Evolutionary conservation across 164 flowering plant genomes (phyloP), one percentile per base, ranked within the genome.

Genomic region (Saururus chinensis): DNA sequence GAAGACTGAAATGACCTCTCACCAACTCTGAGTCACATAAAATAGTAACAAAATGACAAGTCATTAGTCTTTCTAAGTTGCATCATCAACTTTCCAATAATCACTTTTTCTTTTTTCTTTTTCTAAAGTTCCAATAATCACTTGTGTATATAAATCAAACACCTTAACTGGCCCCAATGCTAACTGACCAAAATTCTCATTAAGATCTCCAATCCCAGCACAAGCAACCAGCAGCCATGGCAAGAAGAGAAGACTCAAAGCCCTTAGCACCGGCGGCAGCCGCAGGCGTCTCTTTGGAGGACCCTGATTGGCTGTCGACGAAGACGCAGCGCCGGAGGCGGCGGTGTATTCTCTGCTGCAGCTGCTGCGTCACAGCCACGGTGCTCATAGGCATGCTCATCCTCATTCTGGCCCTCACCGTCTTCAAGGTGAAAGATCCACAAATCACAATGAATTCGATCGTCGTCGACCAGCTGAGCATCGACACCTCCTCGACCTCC

Each of bases 361-460:
- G 88, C 24, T 80, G 84, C 57, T 5, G 71, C 60, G 55, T 67
- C 7, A 81, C 80, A 2, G 16, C 61, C 2, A 0, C 77, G 1
- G 24, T 79, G 9, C 58, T 82, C 25, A 22, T 66, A 0, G 70
- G 53, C 37, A 68, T 75, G 7, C n/a, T 63, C 8, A 11, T 68
- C 23, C 7, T 78, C 1, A 42, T 77, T 0, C 80, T 86, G n/a
- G 62, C 54, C 5, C 72, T 81, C 64, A 84, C 87, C 3, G 72
- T 82, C 13, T 81, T 86, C 51, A 72, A 60, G 9, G 60, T 81
- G 7, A 73, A 68, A 25, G 72, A 73, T 22, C 89, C 89, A 0
- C 35, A 23, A 14, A 68, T 83, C 23, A 60, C 40, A 48, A 30
- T 72, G 66, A 76, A 74, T 30, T 56, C 60, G 23, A 19, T 69